Conservation (phyloP, 208 protist species). For the Trichomonas gallinae region DNA sequence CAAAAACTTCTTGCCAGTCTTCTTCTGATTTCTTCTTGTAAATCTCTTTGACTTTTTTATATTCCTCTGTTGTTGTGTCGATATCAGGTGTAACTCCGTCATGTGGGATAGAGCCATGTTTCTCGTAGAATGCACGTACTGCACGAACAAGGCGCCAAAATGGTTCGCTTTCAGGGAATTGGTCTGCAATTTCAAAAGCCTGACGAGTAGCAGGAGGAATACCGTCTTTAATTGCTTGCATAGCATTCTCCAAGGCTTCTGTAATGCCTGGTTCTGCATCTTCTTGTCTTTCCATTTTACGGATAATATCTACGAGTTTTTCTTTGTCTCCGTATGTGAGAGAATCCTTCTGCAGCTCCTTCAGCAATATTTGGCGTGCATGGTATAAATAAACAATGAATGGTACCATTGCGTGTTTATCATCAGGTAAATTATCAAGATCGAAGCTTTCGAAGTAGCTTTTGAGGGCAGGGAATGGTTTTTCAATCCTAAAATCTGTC, state of each 20-base stretch:
- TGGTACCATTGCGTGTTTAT: not conserved
- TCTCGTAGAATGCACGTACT: not conserved
- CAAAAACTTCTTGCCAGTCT: not conserved
- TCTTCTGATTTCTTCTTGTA: not conserved
- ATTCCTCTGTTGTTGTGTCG: not conserved
- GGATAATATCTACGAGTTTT: not conserved
- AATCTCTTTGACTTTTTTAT: not conserved
- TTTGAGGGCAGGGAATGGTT: not conserved
- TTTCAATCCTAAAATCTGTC: not conserved
- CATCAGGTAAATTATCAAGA: not conserved
- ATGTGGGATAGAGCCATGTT: not conserved
- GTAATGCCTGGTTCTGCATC: not conserved
- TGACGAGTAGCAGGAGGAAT: not conserved
- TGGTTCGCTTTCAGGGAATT: not conserved
- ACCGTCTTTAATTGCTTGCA: too few relatives aligned
- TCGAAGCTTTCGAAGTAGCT: not conserved
- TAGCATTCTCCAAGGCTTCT: not conserved
- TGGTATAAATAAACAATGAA: not conserved
- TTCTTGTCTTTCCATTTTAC: not conserved
- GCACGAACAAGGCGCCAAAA: not conserved
- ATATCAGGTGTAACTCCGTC: not conserved
- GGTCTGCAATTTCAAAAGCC: not conserved
- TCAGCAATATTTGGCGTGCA: not conserved
- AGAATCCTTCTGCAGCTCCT: not conserved
- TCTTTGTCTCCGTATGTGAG: not conserved